Conservation (phyloP, 2,329 filamentous ascomycete species). For the Magnaporthiopsis poae region DNA sequence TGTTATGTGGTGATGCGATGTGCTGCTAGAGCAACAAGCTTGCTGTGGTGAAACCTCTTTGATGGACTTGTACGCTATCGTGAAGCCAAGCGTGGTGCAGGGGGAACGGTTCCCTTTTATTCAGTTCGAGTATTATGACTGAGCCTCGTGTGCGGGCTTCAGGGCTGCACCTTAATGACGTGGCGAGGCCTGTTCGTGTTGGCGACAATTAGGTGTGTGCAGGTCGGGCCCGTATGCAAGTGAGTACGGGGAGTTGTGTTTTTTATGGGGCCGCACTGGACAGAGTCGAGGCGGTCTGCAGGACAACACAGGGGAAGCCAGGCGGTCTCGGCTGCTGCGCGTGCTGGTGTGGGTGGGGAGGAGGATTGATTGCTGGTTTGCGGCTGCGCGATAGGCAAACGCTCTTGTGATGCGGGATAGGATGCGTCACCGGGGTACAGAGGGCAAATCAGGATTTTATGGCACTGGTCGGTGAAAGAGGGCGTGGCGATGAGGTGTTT, state of each 20-base stretch:
- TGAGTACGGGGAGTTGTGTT: background rate
- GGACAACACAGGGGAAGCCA: background rate
- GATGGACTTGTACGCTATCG: background rate
- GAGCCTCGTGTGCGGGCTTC: background rate
- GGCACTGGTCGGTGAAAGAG: background rate
- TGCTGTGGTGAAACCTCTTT: constrained; percentile 1
- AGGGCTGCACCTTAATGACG: constrained; percentile 2
- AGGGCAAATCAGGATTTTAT: background rate
- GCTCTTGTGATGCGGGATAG: background rate
- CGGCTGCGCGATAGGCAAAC: background rate
- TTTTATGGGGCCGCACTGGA: background rate
- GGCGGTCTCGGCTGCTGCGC: background rate
- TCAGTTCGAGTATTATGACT: background rate
- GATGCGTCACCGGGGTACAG: background rate
- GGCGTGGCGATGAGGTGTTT: background rate
- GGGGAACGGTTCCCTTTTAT: constrained; percentile 2
- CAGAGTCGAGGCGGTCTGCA: background rate
- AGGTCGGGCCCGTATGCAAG: background rate
- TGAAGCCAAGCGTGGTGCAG: background rate
- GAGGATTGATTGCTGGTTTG: background rate
- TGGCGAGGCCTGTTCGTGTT: constrained; percentile 4
- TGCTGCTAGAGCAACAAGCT: constrained; percentile 6
- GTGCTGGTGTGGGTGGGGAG: background rate
- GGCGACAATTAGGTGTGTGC: background rate
- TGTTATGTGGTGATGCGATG: background rate